Evolutionary conservation across 805 yeast genomes (phyloP), one percentile per base, ranked within the genome.

Genomic region (Tetrapisispora taiwanensis): DNA sequence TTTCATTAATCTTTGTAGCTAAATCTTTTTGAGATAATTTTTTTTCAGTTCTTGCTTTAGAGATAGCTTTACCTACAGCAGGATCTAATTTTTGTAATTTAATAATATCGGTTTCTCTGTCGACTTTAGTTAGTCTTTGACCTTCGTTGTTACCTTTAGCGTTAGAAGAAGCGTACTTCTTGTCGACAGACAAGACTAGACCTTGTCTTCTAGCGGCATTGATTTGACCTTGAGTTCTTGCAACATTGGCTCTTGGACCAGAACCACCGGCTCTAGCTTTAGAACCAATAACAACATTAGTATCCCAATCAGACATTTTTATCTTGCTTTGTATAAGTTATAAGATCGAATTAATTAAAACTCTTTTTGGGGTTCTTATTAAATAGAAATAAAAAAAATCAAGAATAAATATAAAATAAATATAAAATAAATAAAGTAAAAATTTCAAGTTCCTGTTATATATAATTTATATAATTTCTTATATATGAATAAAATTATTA

Each of bases 131-230:
- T 62, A 92, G 72, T 65, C 95, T 78, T 72, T 92, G 98, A 41
- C 97, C 98, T 62, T 90, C 97, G 27, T 86, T 81, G 54, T 84
- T 81, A 45, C 78, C 71, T 67, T 83, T 85, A 42, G 65, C 51
- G 60, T 76, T 72, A 44, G 81, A 70, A 22, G 74, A 65, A 42
- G 83, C 83, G 67, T 84, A 92, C 68, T 90, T 92, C 78, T 90
- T 90, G 65, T 90, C 98, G 36, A 89, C 89, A 36, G 94, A 78
- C 32, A 92, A 75, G 44, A 92, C 90, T 44, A 78, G 74, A 51
- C 98, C 98, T 19, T 81, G 65, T 74, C 98, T 82, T 72, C 95
- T 81, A 43, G 98, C 98, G 26, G 87, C 95, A 64, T 92, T 92
- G 60, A 92, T 72, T 58, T 82, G 84, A 38, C 82, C 76, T 43